These are phyloP conservation scores for Didymella lethalis DNA, from an alignment of 2,329 filamentous ascomycete species.

Conservation along the genomic window DNA sequence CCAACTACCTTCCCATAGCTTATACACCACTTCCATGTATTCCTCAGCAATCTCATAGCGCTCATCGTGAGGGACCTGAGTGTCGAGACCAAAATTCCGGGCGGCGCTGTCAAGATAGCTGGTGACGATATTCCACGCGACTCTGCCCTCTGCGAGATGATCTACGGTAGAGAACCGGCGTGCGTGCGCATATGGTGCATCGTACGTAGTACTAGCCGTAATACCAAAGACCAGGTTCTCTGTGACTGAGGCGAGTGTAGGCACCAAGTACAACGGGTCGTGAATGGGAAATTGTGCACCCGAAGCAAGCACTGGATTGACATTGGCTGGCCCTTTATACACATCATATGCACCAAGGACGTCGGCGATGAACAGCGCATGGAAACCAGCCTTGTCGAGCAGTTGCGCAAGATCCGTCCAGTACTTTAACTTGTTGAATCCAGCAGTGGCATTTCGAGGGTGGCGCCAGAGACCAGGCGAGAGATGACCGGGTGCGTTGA, in stretches of 20 bases:
- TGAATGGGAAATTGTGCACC: conserved; percentile 73
- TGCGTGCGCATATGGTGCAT: neutral
- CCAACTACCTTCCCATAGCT: conserved; percentile 53
- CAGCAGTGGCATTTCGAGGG: neutral
- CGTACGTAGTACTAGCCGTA: conserved; percentile 48
- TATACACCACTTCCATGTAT: conserved; percentile 72
- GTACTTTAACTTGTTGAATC: conserved; percentile 52
- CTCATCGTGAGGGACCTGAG: conserved; percentile 69
- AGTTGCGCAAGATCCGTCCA: conserved; percentile 43
- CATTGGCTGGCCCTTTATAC: neutral
- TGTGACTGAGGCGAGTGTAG: conserved; percentile 48
- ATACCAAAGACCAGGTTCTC: conserved; percentile 69
- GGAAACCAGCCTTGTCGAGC: conserved; percentile 43
- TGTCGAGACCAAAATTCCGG: conserved; percentile 57
- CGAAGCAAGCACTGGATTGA: conserved; percentile 38
- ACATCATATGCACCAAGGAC: conserved; percentile 12
- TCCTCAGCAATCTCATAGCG: conserved; percentile 72
- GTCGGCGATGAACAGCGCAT: conserved; percentile 49
- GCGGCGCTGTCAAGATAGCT: neutral
- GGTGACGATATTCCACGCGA: neutral
- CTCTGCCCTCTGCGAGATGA: neutral
- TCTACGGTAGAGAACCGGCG: neutral
- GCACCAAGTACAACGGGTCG: conserved; percentile 59
- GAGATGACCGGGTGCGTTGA: conserved; percentile 12
- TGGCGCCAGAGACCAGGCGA: conserved; percentile 7